Percentiles rank a stretch among this genome's conserved stretches.
phyloP scores from a whole-genome alignment of 2,329 filamentous ascomycete species.

The Verruconis gallopava region DNA sequence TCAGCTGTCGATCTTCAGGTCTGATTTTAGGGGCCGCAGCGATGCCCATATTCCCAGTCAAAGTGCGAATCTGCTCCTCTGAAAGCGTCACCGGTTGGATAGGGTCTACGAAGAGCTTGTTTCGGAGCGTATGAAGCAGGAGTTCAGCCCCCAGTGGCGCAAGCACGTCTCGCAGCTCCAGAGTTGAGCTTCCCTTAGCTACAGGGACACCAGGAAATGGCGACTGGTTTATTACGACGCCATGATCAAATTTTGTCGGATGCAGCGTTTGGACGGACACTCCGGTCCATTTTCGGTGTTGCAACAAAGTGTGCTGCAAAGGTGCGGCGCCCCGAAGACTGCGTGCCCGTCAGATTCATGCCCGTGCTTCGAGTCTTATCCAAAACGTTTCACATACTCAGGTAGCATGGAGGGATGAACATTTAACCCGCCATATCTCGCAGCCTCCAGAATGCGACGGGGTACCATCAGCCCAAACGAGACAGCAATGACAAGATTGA shows the following conservation, averaged over 20 bases:
- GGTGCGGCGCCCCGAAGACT: slow-evolving; percentile 78
- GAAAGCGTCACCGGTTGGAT: slow-evolving; percentile 19
- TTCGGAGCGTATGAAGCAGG: background rate
- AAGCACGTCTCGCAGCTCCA: background rate
- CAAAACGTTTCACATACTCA: too few species aligned
- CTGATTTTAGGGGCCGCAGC: slow-evolving; percentile 60
- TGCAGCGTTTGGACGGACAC: slow-evolving; percentile 82
- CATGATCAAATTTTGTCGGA: slow-evolving; percentile 62
- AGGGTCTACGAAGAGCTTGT: slow-evolving; percentile 15
- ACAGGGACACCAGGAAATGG: slow-evolving; percentile 39
- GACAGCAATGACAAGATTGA: slow-evolving; percentile 75
- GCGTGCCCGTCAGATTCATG: too few species aligned
- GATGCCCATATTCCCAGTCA: slow-evolving; percentile 15
- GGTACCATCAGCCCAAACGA: slow-evolving; percentile 91
- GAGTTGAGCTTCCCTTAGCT: slow-evolving; percentile 21
- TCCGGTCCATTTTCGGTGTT: slow-evolving; percentile 48
- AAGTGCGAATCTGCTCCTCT: slow-evolving; percentile 12
- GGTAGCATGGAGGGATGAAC: slow-evolving; percentile 86
- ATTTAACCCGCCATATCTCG: slow-evolving; percentile 80
- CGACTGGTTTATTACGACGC: slow-evolving; percentile 56
- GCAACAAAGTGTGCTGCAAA: slow-evolving; percentile 69
- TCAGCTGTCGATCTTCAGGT: slow-evolving; percentile 3
- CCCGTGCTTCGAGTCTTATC: slow-evolving; percentile 9
- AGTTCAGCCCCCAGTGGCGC: slow-evolving; percentile 26
- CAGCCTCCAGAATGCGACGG: slow-evolving; percentile 51